Evolutionary conservation across 164 flowering plant species (phyloP), one percentile per base, ranked within the genome.

Genomic region (Taxillus chinensis): DNA sequence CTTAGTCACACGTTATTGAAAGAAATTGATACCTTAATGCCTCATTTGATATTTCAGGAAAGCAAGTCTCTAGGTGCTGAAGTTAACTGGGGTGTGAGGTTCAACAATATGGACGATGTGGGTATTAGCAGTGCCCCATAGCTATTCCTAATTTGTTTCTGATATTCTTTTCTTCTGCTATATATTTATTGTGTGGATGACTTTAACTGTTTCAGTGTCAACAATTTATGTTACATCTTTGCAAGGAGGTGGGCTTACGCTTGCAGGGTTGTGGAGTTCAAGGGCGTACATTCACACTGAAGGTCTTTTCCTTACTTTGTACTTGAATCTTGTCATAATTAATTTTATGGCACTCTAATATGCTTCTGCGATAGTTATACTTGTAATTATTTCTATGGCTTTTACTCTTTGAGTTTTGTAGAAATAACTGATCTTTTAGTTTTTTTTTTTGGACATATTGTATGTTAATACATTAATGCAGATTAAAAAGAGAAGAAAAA

Each of bases 71-170:
- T 93, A 3, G 97, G 99, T 45, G 99, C 99, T 64, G 99, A 93
- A 71, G 92, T 93, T 45, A 93, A 93, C 68, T 93, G 99, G 99
- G 99, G 97, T 59, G 96, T 90, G 73, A 78, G 97, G 77, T 89
- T 93, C 77, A 83, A 77, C 56, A 77, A 82, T 72, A 55, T 65
- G 50, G 77, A 87, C 76, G 95, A 90, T 83, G 98, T 90, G n/a
- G 37, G 95, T 82, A 60, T 42, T 60, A 48, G 54, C 41, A 12
- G 7, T 57, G 59, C 51, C 45, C 60, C 43, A 27, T 41, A 50
- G 41, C 48, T 64, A 42, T 16, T 64, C 43, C 48, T 68, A 11
- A 60, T 46, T 51, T 7, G 38, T 57, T 55, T 16, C 10, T 3
- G 63, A 55, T n/a, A 5, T 55, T n/a, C 46, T 4, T 16, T 45